Percentiles rank a stretch among this genome's conserved stretches.
phyloP scores from a whole-genome alignment of 139 green algal genomes.

The Micractinium sp. region DNA sequence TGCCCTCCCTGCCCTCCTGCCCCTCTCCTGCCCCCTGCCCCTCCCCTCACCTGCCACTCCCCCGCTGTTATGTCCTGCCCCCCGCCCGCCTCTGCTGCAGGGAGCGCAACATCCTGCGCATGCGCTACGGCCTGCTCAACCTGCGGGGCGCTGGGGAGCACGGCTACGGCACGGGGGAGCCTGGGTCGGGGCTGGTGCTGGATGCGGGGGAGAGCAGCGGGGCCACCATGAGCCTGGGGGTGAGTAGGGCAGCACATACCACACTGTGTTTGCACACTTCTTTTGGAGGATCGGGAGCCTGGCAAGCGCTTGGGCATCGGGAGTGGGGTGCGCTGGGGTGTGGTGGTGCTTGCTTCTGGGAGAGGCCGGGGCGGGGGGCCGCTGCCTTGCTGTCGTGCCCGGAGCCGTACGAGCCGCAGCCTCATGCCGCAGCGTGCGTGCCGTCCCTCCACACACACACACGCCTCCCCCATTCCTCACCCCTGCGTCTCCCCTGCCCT shows the following conservation, averaged over 20 bases:
- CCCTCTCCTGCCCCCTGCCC: not conserved
- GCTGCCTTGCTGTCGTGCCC: not conserved
- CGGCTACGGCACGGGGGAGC: slow-evolving; percentile 28
- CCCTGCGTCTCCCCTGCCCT: not conserved
- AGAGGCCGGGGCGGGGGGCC: not conserved
- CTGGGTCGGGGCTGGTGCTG: slow-evolving; percentile 46
- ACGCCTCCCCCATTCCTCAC: not conserved
- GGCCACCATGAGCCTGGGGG: slow-evolving; percentile 26
- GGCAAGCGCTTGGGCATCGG: too few species aligned
- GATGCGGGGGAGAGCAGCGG: slow-evolving; percentile 62
- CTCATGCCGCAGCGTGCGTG: not conserved
- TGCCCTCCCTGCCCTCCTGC: not conserved
- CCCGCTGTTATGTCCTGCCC: not conserved
- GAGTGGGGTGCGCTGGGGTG: not conserved
- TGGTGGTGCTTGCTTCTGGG: not conserved
- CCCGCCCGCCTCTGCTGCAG: slow-evolving; percentile 61
- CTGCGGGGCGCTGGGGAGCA: slow-evolving; percentile 13
- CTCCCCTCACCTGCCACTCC: not conserved
- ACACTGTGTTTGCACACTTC: too few species aligned
- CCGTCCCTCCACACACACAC: not conserved
- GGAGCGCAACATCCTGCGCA: slow-evolving; percentile 78
- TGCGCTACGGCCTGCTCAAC: slow-evolving; percentile 82
- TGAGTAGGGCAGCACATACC: too few species aligned
- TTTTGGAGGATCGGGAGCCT: not conserved
- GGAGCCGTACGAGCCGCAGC: too few species aligned